Evolutionary conservation across 2,329 filamentous ascomycete species (phyloP).

Genomic region (Aspergillus spinulosporus): DNA sequence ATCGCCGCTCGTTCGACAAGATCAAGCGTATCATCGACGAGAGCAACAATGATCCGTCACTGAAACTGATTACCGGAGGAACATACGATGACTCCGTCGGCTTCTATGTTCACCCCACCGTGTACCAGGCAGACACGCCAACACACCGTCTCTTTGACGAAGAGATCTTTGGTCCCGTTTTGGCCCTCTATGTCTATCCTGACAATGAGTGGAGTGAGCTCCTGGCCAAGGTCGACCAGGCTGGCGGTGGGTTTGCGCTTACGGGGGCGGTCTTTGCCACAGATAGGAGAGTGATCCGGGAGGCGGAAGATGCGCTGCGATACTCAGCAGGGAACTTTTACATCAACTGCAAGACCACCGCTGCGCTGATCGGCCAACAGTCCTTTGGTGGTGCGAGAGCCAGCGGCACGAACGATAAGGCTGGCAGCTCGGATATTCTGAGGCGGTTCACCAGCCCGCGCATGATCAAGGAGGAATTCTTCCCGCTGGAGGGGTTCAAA

Average conservation of each 20-base stretch:
- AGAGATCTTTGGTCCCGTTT: conserved; percentile 79
- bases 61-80: conserved; percentile 75
- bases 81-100: conserved; percentile 68
- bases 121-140: conserved; percentile 73
- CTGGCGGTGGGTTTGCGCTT: conserved; percentile 35
- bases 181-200: conserved; percentile 75
- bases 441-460: conserved; percentile 54
- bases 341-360: conserved; percentile 60
- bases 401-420: conserved; percentile 60
- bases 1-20: conserved; percentile 76
- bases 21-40: conserved; percentile 72
- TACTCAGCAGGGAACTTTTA: conserved; percentile 61
- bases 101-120: conserved; percentile 79
- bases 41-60: conserved; percentile 69
- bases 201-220: conserved; percentile 60
- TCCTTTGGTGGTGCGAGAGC: conserved; percentile 56
- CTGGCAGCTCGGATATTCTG: conserved; percentile 53
- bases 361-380: conserved; percentile 58
- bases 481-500: conserved; percentile 24
- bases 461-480: conserved; percentile 54
- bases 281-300: conserved; percentile 48
- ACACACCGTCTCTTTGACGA: conserved; percentile 70
- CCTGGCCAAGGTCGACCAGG: conserved; percentile 49
- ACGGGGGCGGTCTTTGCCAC: conserved; percentile 46
- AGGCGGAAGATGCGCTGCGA: conserved; percentile 55